These are phyloP conservation scores for Vicia faba DNA, from an alignment of 306 rosid species.

Conservation along the genomic window DNA sequence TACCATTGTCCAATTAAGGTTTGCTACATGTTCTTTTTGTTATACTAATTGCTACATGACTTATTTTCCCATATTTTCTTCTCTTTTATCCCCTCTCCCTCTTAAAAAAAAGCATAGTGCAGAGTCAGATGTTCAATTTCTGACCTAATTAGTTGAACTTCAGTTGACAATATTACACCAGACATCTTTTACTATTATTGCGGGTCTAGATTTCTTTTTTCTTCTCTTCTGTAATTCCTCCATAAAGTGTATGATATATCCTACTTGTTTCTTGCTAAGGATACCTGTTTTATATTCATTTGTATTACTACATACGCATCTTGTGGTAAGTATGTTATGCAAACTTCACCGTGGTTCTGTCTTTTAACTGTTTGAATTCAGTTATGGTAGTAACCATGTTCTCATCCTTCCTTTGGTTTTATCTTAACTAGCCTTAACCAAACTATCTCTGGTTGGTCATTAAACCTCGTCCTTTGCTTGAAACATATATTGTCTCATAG, in stretches of 20 bases:
- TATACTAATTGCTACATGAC: background rate
- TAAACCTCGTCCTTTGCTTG: background rate
- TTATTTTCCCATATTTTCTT: background rate
- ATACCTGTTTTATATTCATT: conserved; percentile 4
- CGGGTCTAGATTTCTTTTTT: background rate
- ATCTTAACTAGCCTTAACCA: background rate
- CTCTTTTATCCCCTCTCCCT: background rate
- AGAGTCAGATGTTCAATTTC: background rate
- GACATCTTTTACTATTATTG: background rate
- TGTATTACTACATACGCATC: background rate
- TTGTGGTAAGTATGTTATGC: background rate
- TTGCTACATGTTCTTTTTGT: conserved; percentile 38
- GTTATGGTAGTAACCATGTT: background rate
- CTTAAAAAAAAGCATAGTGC: background rate
- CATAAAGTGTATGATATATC: background rate
- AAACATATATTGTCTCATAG: conserved; percentile 16
- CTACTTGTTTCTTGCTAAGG: conserved; percentile 7
- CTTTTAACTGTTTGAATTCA: conserved; percentile 15
- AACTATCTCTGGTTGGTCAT: conserved; percentile 10
- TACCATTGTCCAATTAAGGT: conserved; percentile 91
- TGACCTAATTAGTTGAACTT: background rate
- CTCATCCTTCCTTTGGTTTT: background rate
- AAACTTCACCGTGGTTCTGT: conserved; percentile 9
- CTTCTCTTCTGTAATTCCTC: background rate
- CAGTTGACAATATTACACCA: background rate